Base-by-base conservation (phyloP, 2,329 filamentous ascomycete genomes). In the Exophiala viscosa region DNA sequence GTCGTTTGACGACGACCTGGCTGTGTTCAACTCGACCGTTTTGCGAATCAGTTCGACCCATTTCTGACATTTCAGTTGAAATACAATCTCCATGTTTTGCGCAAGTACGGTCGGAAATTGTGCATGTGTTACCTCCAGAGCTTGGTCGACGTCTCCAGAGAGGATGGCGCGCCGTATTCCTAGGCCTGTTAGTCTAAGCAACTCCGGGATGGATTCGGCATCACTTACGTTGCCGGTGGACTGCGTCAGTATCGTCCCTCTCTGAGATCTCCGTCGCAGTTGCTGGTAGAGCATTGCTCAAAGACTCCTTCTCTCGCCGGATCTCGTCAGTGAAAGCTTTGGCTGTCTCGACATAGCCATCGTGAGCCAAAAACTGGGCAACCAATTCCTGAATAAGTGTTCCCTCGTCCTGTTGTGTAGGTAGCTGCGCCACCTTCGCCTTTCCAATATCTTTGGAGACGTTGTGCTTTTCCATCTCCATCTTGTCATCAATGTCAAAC, bases 341-440 rank as follows among this genome's bases (percentile, higher is more conserved):
- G 7, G 91, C 91, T 0, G 92, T 96, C 61, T 96, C 92, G 6
- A 96, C 86, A 62, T 96, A 97, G 54, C 93, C 93, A 64, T 97
- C 93, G 62, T 97, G 92, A 34, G 91, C 88, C 11, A 99, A 75
- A 61, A 95, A 97, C 70, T 96, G 91, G 35, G 90, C 79, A 14
- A 92, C 84, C 51, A 97, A 75, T 62, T 87, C 82, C 66, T 96
- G 90, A 34, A 96, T 83, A 43, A 97, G 78, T 20, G 87, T 78
- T 1, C 83, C 85, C 69, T 96, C 92, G 31, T 57, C 54, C 38
- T 33, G 18, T 2, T 78, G 77, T 2, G 83, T 81, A 32, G 83
- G 80, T 5, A 93, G 72, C 17, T 69, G 75, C 23, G 80, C 75
- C n/a, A 85, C 79, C 44, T 75, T 76, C 10, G 80, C 73, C 32